A percentile compares a stretch with the other conserved stretches of the same genome.
Evolutionary conservation across 176 grass and related monocot species (phyloP).

Genomic region (Puccinellia tenuiflora): DNA sequence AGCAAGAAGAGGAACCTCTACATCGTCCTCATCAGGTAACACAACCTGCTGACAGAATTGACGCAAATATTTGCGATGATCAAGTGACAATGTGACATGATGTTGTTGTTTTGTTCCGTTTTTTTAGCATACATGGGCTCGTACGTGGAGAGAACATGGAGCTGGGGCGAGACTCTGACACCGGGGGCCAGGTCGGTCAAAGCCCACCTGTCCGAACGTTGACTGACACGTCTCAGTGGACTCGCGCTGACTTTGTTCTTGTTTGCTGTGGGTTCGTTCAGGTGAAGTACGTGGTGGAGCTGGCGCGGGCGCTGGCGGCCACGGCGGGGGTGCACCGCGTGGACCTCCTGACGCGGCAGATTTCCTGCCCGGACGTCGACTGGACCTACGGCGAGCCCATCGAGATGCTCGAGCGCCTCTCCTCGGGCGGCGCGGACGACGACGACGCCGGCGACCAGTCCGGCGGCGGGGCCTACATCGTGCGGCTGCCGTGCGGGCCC

Average conservation of each 20-base stretch:
- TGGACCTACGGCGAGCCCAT: constrained; percentile 94
- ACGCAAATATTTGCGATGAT: no score
- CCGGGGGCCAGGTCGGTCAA: constrained; percentile 75
- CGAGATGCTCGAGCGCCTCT: constrained; percentile 53
- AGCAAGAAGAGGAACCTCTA: constrained; percentile 51
- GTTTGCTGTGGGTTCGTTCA: not conserved
- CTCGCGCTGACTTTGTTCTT: not conserved
- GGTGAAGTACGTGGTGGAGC: constrained; percentile 97
- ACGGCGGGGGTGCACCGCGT: constrained; percentile 74
- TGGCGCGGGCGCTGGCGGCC: constrained; percentile 77
- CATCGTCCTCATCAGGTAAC: constrained; percentile 83
- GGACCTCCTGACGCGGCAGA: constrained; percentile 80
- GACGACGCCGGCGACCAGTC: not conserved
- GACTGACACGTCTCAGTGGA: not conserved
- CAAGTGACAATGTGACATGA: no score
- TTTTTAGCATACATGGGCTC: constrained; percentile 72
- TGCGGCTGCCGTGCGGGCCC: constrained; percentile 83
- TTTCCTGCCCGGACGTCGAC: constrained; percentile 70
- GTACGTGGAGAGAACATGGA: constrained; percentile 96
- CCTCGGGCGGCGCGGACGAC: not conserved
- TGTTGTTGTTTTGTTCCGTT: not conserved
- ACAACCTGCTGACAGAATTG: no score
- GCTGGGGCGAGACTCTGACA: constrained; percentile 80
- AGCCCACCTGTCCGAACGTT: not conserved
- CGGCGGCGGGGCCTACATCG: constrained; percentile 65